Conservation (phyloP, 345 rosid species). For the Psidium friedrichsthalianum region DNA sequence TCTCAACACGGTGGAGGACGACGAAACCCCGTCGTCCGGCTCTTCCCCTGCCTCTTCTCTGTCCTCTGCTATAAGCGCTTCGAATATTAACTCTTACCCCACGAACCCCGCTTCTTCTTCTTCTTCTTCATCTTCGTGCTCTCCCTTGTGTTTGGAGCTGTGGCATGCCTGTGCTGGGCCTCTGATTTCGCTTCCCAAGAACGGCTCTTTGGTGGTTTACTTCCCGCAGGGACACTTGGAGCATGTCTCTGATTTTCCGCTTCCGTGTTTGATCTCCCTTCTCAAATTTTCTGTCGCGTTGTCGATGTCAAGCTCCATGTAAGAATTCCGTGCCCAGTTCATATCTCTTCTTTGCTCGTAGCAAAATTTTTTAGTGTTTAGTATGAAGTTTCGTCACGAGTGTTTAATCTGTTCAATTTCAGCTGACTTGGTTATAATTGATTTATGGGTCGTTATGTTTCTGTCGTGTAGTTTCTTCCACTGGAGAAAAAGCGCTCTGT, state of each 20-base stretch:
- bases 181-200: constrained; percentile 74
- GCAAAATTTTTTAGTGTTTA: not conserved
- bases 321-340: constrained; percentile 3
- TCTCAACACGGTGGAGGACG: constrained; percentile 89
- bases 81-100: constrained; percentile 39
- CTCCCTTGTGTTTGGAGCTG: constrained; percentile 76
- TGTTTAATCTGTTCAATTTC: not conserved
- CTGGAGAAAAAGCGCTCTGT: not conserved
- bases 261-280: constrained; percentile 49
- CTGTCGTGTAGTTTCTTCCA: not conserved
- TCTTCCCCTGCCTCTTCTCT: constrained; percentile 44
- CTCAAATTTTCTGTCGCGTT: constrained; percentile 86
- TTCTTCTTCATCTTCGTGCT: constrained; percentile 7
- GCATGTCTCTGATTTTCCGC: constrained; percentile 55
- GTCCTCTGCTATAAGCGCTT: constrained; percentile 31
- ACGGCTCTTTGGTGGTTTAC: constrained; percentile 76
- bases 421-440: not conserved
- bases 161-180: constrained; percentile 99
- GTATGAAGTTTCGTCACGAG: not conserved
- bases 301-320: constrained; percentile 95
- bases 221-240: constrained; percentile 95
- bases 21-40: constrained; percentile 61
- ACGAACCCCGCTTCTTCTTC: constrained; percentile 18
- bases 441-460: not conserved
- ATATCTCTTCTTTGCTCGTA: not conserved